Conservation (phyloP, 1,284 basidiomycete genomes). For the Ganoderma leucocontextum region DNA sequence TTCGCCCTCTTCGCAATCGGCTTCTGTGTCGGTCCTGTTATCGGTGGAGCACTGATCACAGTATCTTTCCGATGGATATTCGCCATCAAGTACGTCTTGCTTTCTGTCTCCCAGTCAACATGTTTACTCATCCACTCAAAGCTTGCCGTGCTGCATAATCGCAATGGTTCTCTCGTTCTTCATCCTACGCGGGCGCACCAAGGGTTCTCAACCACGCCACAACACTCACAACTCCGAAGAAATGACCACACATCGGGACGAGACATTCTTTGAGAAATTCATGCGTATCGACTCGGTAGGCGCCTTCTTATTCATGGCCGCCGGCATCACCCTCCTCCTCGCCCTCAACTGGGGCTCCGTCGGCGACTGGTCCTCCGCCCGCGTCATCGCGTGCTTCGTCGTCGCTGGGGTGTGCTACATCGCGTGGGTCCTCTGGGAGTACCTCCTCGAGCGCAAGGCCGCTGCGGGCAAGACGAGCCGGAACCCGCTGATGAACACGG, state of each 20-base stretch:
- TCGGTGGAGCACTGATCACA: slow-evolving; percentile 52
- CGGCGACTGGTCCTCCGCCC: slow-evolving; percentile 41
- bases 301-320: slow-evolving; percentile 47
- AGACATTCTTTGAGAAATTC: slow-evolving; percentile 46
- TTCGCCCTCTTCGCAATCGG: slow-evolving; percentile 55
- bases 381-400: slow-evolving; percentile 49
- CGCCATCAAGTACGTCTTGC: slow-evolving; percentile 55
- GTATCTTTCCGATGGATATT: slow-evolving; percentile 61
- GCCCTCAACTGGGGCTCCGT: slow-evolving; percentile 49
- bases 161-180: slow-evolving; percentile 51
- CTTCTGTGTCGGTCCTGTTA: slow-evolving; percentile 53
- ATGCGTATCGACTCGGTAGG: slow-evolving; percentile 56
- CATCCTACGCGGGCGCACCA: slow-evolving; percentile 48
- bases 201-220: slow-evolving; percentile 35
- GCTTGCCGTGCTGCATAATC: slow-evolving; percentile 42
- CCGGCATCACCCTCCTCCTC: slow-evolving; percentile 46
- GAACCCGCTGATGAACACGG: slow-evolving; percentile 42
- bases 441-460: slow-evolving; percentile 44
- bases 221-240: slow-evolving; percentile 24
- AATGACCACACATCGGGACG: slow-evolving; percentile 8
- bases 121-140: slow-evolving; percentile 29
- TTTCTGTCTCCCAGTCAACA: not conserved
- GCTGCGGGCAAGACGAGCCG: slow-evolving; percentile 11
- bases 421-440: slow-evolving; percentile 51
- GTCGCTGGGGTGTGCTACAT: slow-evolving; percentile 49